Conservation (phyloP, 2,329 filamentous ascomycete genomes). For the Diaporthe vexans region DNA sequence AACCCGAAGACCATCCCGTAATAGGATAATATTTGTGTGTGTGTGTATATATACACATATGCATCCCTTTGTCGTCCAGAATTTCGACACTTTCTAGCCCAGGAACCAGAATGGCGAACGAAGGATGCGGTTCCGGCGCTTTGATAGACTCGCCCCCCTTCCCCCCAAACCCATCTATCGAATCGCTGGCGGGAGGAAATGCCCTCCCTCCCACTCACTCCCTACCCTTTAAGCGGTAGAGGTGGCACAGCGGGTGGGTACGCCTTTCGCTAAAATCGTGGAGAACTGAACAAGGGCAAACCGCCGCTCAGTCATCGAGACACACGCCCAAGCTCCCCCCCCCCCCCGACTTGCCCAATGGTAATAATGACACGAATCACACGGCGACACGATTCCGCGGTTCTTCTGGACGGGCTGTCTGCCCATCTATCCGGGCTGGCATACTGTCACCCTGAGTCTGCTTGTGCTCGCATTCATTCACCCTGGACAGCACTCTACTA, state of each 20-base stretch:
- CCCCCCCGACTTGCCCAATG: background rate
- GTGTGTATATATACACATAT: background rate
- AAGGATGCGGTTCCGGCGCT: conserved; percentile 23
- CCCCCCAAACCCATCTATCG: background rate
- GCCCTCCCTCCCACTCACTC: background rate
- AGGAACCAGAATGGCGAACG: background rate
- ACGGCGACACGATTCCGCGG: conserved; percentile 30
- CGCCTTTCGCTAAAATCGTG: conserved; percentile 31
- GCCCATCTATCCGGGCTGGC: background rate
- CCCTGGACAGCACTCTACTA: background rate
- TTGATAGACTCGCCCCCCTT: conserved; percentile 37
- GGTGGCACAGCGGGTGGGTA: conserved; percentile 23
- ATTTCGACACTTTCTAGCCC: too few species aligned
- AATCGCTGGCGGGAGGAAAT: background rate
- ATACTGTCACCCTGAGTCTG: background rate
- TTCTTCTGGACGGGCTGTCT: background rate
- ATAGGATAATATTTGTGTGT: background rate
- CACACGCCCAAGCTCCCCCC: conserved; percentile 10
- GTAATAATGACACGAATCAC: conserved; percentile 37
- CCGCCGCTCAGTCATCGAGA: conserved; percentile 18
- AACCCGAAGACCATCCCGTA: background rate
- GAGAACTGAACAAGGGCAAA: conserved; percentile 30
- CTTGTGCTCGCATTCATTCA: background rate
- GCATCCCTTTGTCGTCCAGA: background rate
- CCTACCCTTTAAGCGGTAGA: conserved; percentile 8